Evolutionary conservation across 1,284 basidiomycete species (phyloP).

Genomic region (Peniophora sp.): DNA sequence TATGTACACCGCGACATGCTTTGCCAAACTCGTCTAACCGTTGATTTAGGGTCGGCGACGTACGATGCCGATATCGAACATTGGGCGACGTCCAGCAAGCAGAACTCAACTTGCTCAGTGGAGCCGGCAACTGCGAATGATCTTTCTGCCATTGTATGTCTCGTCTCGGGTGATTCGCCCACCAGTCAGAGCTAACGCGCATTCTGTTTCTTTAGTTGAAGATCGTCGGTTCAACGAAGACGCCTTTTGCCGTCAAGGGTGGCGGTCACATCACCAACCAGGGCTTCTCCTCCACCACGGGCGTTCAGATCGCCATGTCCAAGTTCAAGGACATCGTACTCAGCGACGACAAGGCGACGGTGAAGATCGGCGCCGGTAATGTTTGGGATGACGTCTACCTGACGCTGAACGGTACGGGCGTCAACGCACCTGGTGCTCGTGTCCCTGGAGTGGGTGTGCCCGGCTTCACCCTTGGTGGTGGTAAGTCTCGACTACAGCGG

Average conservation of each 20-base stretch:
- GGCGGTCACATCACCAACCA: conserved; percentile 44
- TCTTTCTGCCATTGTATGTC: conserved; percentile 31
- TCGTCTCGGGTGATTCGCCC: no score
- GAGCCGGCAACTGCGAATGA: conserved; percentile 39
- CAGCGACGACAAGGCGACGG: conserved; percentile 28
- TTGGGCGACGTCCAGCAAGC: conserved; percentile 35
- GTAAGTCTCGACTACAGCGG: conserved; percentile 17
- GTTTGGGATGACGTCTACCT: conserved; percentile 54
- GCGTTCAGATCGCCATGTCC: conserved; percentile 49
- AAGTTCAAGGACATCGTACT: conserved; percentile 40
- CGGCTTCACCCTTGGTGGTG: conserved; percentile 48
- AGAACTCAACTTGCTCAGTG: conserved; percentile 36
- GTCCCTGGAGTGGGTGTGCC: conserved; percentile 48
- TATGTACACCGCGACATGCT: background rate
- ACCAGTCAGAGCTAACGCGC: background rate
- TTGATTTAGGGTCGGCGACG: conserved; percentile 10
- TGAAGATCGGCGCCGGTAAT: conserved; percentile 40
- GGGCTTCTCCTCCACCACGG: conserved; percentile 44
- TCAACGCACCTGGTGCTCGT: conserved; percentile 48
- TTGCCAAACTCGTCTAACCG: background rate
- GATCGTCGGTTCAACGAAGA: conserved; percentile 31
- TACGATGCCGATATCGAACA: conserved; percentile 35
- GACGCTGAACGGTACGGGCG: conserved; percentile 31
- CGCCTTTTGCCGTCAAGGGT: conserved; percentile 41
- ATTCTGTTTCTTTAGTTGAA: conserved; percentile 23